Base-by-base conservation (phyloP, 2,329 filamentous ascomycete species). In the Aspergillus unguis region DNA sequence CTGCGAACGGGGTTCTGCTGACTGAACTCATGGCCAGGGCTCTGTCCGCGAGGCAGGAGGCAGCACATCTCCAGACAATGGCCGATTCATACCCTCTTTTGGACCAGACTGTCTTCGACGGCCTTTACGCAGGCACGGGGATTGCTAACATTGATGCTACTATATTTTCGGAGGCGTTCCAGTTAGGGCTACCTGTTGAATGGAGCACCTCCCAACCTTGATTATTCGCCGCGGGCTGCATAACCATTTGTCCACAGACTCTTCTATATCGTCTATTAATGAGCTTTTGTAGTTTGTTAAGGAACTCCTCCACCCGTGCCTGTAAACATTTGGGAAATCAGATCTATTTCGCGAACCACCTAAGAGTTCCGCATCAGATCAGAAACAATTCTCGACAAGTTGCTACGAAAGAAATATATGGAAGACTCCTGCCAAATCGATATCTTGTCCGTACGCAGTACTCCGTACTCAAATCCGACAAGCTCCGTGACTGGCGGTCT, bases 21-120 rank as follows among this genome's bases (percentile, higher is more conserved):
- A 52, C 43, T 10, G 49, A 42, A 25, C 44, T 52, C 29, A 52
- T 45, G 49, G 41, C 28, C 7, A 29, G 17, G 7, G 49, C 31
- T 7, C 11, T 46, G 17, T 40, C 33, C 5, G 42, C 36, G n/a
- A 46, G 43, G 25, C 49, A 52, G 43, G 27, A 52, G 43, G 29
- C 27, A 6, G 29, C 29, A 6, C 6, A 40, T 28, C 25, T 46
- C 3, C 42, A 52, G 25, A 23, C 23, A 7, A 17, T 42, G 26
- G 43, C 43, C 17, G 36, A 41, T 3, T 8, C 35, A 11, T 52
- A 29, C 10, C 17, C 47, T 43, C 31, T 42, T 25, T 25, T 29
- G 9, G 10, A 42, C 3, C 27, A 45, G 36, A 17, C 1, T 31
- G 2, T 36, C 17, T 8, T 36, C 5, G 44, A 42, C 8, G 37